Evolutionary conservation across 2,329 filamentous ascomycete species (phyloP), one percentile per base, ranked within the genome.

Genomic region (Aciculosporium take): DNA sequence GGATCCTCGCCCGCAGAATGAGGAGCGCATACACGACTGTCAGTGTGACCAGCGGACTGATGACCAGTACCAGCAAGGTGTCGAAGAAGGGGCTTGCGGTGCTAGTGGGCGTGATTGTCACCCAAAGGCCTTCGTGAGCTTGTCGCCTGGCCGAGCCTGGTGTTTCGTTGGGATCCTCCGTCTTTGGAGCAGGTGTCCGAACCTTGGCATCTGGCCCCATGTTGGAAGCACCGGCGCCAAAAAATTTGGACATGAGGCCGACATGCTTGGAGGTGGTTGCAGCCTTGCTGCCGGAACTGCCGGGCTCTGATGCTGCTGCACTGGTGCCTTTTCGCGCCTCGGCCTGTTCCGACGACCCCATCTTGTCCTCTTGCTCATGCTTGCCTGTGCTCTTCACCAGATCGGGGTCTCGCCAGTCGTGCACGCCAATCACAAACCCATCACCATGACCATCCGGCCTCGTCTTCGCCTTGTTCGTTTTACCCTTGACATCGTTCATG

Each of bases 31-130:
- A 96, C 2, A 98, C 89, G 5, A 95, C 80, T 3, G 86, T 93
- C 53, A 98, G 64, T 1, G 91, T 96, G 40, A 96, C 80, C 12
- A 98, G 64, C 7, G 91, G 91, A 54, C 88, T 95, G 41, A 96
- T 79, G 25, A 98, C 87, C n/a, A 98, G 69, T 7, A 98, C 87
- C n/a, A 96, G 69, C 3, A 98, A 72, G 0, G 89, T 96, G 57
- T 98, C 91, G 51, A 96, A 88, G 65, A 98, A 94, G 0, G 91
- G 88, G 51, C 82, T 93, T 5, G 83, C 82, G 48, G 86, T 89
- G 60, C 78, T 89, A 0, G 87, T 88, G 1, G 88, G 91, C 1
- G 86, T 91, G 42, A 98, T 76, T 7, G 91, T 94, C n/a, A 98
- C 86, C 87, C 87, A 96, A 4, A 98, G 73, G 2, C 87, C 89